Evolutionary conservation across 495 filamentous ascomycete genomes (phyloP), one percentile per base, ranked within the genome.

Genomic region (Tuber brumale): DNA sequence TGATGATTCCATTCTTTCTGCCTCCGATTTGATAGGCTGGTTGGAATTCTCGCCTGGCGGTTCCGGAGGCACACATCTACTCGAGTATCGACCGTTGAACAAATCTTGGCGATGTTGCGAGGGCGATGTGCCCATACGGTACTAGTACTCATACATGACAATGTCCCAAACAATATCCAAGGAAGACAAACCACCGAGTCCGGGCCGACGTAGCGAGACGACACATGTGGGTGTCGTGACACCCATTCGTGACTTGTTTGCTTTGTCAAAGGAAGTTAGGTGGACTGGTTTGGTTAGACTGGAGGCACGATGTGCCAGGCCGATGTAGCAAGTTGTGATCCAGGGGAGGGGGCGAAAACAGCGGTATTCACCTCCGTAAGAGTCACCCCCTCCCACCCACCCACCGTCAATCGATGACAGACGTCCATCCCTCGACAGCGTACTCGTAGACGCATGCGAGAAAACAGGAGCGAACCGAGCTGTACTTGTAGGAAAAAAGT

Each of bases 211-310:
- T 35, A 31, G 57, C 12, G 27, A 66, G 57, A 35, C 14, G 14
- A 66, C 57, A 66, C 57, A 14, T 66, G 57, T 66, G 57, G 57
- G 57, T 31, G 57, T 61, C 27, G 57, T 61, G 57, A 61, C n/a
- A 31, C 57, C n/a, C 10, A 16, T 61, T 31, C 57, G 57, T 61
- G 57, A 61, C 31, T 61, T 61, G 16, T 61, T 12, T n/a, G 23
- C 10, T 23, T 4, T 57, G 48, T 7, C 21, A 27, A 27, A 23
- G 10, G 48, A 27, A 10, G 23, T 57, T 27, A 14, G n/a, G 51
- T n/a, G 51, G 7, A n/a, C n/a, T 31, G 57, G 31, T 35, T 18
- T 7, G 27, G 31, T 66, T 12, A 66, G 57, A 27, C n/a, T 31
- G 51, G 14, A 61, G 23, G n/a, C 57, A 19, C 57, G 57, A 66